Evolutionary conservation across 176 grass and related monocot species (phyloP).

Genomic region (Elaeis guineensis): DNA sequence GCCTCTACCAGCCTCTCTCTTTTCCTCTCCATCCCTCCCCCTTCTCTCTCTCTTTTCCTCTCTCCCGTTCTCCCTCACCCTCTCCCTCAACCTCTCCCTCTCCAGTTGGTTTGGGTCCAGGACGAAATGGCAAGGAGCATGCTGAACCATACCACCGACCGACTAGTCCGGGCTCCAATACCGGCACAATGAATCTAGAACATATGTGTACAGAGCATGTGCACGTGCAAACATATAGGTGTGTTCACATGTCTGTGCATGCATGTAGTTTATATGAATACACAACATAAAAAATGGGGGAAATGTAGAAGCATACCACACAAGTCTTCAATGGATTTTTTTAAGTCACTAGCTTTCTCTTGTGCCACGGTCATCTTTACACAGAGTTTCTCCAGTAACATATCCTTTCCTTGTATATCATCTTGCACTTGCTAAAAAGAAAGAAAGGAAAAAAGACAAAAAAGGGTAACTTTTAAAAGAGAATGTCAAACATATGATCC

Average conservation of each 20-base stretch:
- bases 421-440: conserved; percentile 46
- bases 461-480: conserved; percentile 18
- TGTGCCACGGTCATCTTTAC: conserved; percentile 31
- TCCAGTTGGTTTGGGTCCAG: too few species aligned
- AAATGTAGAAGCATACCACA: conserved; percentile 36
- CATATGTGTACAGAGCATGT: too few species aligned
- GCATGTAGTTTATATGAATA: not conserved
- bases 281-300: not conserved
- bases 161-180: too few species aligned
- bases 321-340: conserved; percentile 33
- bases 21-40: too few species aligned
- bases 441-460: conserved; percentile 9
- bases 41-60: too few species aligned
- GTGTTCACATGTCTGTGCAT: not conserved
- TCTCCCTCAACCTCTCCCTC: too few species aligned
- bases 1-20: too few species aligned
- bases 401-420: conserved; percentile 43
- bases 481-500: conserved; percentile 5
- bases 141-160: too few species aligned
- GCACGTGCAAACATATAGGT: too few species aligned
- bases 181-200: too few species aligned
- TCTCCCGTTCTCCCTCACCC: too few species aligned
- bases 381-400: conserved; percentile 47
- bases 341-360: conserved; percentile 39
- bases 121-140: too few species aligned